Conservation (phyloP, 2,329 filamentous ascomycete species). For the Apiospora koreana region DNA sequence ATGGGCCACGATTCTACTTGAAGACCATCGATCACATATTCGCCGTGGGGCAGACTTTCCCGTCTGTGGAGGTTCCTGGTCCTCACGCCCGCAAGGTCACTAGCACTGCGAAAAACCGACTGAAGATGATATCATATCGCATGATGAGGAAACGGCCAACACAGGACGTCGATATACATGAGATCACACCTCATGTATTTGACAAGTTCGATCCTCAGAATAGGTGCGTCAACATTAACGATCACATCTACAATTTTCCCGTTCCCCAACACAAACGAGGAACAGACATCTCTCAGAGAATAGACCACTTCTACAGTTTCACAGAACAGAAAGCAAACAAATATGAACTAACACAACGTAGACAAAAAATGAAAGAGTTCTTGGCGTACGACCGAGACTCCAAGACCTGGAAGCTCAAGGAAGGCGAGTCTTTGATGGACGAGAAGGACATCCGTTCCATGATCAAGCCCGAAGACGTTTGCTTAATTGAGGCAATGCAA, state of each 20-base stretch:
- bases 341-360: conserved; percentile 27
- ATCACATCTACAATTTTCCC: conserved; percentile 8
- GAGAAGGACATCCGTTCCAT: conserved; percentile 79
- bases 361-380: conserved; percentile 97
- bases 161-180: conserved; percentile 70
- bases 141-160: conserved; percentile 77
- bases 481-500: conserved; percentile 94
- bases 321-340: neutral
- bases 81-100: conserved; percentile 95
- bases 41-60: conserved; percentile 90
- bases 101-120: conserved; percentile 92
- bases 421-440: conserved; percentile 75
- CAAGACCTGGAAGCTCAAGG: conserved; percentile 81
- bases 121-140: conserved; percentile 94
- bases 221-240: conserved; percentile 10
- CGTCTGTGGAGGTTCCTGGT: conserved; percentile 87
- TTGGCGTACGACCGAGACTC: conserved; percentile 85
- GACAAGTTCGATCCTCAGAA: conserved; percentile 95
- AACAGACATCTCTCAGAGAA: conserved; percentile 1
- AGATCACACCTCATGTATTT: conserved; percentile 88
- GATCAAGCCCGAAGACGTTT: conserved; percentile 96
- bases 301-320: conserved; percentile 2
- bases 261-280: neutral
- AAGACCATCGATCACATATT: conserved; percentile 90
- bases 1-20: conserved; percentile 80